A percentile compares a stretch with the other conserved stretches of the same genome.
These are phyloP conservation scores for Sugiyamaella xylanicola DNA, from an alignment of 1,139 yeast species.

Conservation along the genomic window DNA sequence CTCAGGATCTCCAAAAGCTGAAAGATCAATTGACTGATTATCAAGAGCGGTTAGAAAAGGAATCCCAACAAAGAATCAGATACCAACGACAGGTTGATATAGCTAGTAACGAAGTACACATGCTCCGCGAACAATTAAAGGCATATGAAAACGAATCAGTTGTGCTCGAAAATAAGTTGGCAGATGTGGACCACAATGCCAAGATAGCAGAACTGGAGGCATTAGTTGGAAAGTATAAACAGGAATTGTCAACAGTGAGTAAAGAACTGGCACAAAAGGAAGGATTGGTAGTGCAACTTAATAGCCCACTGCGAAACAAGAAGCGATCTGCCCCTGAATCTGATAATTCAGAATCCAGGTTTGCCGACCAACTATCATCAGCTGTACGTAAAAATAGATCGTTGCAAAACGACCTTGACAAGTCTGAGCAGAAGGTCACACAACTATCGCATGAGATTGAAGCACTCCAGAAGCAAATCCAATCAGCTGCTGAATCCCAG, in stretches of 20 bases:
- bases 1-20: conserved; percentile 39
- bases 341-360: conserved; percentile 32
- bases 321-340: conserved; percentile 25
- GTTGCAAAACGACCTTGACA: conserved; percentile 38
- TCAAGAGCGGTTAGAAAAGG: conserved; percentile 40
- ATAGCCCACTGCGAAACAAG: conserved; percentile 26
- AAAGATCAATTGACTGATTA: conserved; percentile 44
- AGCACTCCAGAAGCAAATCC: conserved; percentile 36
- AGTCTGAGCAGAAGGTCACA: conserved; percentile 29
- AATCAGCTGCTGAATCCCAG: conserved; percentile 31
- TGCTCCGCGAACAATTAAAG: conserved; percentile 54
- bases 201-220: conserved; percentile 51
- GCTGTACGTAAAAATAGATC: conserved; percentile 37
- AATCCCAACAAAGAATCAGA: conserved; percentile 46
- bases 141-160: conserved; percentile 42
- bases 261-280: conserved; percentile 43
- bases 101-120: conserved; percentile 62
- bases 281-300: conserved; percentile 34
- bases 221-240: conserved; percentile 59
- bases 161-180: conserved; percentile 14
- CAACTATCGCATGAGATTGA: conserved; percentile 33
- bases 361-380: conserved; percentile 45
- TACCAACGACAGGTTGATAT: conserved; percentile 57
- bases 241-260: conserved; percentile 53
- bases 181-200: conserved; percentile 33